These are phyloP conservation scores for Penicillium sp. DNA, from an alignment of 2,329 filamentous ascomycete species.

Conservation along the genomic window DNA sequence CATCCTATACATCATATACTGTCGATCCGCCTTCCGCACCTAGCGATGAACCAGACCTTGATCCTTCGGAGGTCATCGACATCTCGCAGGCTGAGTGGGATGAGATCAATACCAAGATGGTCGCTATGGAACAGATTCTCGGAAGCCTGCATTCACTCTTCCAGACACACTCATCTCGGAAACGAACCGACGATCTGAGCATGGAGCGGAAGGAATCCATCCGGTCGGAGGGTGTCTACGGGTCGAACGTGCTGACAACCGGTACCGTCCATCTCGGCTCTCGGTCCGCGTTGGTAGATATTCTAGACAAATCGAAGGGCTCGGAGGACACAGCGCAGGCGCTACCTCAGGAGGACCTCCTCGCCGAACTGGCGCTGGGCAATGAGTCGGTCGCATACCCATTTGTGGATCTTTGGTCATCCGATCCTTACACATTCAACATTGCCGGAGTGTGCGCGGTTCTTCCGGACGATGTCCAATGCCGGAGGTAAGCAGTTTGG, in stretches of 20 bases:
- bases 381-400: conserved; percentile 62
- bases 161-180: conserved; percentile 25
- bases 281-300: conserved; percentile 58
- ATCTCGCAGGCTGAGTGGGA: conserved; percentile 37
- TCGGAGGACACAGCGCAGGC: conserved; percentile 46
- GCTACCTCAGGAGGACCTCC: conserved; percentile 57
- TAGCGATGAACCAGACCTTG: conserved; percentile 19
- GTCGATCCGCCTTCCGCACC: conserved; percentile 15
- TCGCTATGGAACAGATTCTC: conserved; percentile 35
- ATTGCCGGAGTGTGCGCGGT: conserved; percentile 57
- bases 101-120: conserved; percentile 37
- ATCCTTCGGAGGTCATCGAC: conserved; percentile 29
- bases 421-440: conserved; percentile 56
- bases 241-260: conserved; percentile 40
- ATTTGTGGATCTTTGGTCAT: conserved; percentile 64
- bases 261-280: conserved; percentile 59
- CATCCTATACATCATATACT: conserved; percentile 21
- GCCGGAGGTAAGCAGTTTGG: conserved; percentile 30
- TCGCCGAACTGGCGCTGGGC: conserved; percentile 60
- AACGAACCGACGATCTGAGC: conserved; percentile 12
- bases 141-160: conserved; percentile 34
- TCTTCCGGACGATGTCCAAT: conserved; percentile 56
- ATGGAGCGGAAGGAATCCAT: conserved; percentile 18
- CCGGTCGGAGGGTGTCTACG: conserved; percentile 29
- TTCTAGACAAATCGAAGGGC: conserved; percentile 49